Percentiles rank a stretch among this genome's conserved stretches.
Evolutionary conservation across 208 protist genomes (phyloP).

Genomic region (Leptomonas seymouri): DNA sequence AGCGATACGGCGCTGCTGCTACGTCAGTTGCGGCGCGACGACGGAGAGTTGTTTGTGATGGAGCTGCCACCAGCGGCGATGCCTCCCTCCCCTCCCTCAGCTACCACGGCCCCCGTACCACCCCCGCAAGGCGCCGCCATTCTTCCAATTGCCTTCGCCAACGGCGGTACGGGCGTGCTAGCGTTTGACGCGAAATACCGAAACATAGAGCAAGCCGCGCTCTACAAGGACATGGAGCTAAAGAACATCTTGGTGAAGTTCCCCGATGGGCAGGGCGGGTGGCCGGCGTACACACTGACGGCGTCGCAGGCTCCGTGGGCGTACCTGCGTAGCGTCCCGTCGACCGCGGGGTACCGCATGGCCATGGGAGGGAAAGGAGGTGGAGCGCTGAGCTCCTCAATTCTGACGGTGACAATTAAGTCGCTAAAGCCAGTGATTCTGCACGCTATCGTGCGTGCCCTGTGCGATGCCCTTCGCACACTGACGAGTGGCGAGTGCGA

Average conservation of each 20-base stretch:
- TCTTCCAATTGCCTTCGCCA: constrained; percentile 64
- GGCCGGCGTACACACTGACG: constrained; percentile 40
- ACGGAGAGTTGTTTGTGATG: constrained; percentile 53
- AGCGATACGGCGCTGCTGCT: constrained; percentile 48
- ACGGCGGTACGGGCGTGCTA: constrained; percentile 53
- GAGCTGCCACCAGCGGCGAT: constrained; percentile 30
- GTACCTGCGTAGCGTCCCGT: constrained; percentile 36
- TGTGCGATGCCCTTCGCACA: constrained; percentile 25
- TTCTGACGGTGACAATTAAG: constrained; percentile 34
- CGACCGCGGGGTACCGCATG: constrained; percentile 5
- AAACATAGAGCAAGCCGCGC: constrained; percentile 71
- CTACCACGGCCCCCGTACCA: constrained; percentile 1
- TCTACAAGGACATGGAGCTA: constrained; percentile 76
- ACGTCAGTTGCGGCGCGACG: constrained; percentile 47
- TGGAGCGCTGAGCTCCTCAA: constrained; percentile 19
- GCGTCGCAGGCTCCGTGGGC: constrained; percentile 26
- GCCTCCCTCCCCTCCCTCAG: not conserved
- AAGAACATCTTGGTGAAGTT: constrained; percentile 81
- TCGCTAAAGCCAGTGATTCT: constrained; percentile 35
- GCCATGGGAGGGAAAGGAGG: constrained; percentile 9
- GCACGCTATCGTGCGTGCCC: constrained; percentile 27
- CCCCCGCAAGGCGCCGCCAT: constrained; percentile 18
- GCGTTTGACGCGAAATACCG: constrained; percentile 70
- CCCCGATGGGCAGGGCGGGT: constrained; percentile 81
- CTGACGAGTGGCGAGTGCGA: not conserved